Conservation (phyloP, 768 basidiomycete genomes). For the Suillus ampliporus region DNA sequence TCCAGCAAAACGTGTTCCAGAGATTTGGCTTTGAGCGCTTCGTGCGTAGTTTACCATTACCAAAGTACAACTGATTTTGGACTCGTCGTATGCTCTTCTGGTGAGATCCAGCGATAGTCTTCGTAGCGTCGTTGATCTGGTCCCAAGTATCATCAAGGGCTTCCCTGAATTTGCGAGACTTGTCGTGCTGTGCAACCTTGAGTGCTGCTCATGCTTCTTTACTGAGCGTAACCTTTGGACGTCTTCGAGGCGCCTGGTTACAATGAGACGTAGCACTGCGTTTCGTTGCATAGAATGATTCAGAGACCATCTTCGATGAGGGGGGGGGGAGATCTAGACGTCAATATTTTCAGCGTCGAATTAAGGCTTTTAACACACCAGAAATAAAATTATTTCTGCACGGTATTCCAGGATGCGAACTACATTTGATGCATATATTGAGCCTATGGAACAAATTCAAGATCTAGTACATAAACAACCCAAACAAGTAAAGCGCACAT, state of each 20-base stretch:
- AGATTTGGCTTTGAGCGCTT: conserved; percentile 3
- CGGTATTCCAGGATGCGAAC: too few relatives aligned
- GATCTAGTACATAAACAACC: neutral
- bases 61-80: conserved; percentile 10
- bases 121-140: conserved; percentile 12
- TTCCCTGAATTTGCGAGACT: neutral
- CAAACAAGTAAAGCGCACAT: neutral
- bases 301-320: neutral
- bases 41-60: neutral
- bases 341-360: too few relatives aligned
- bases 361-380: too few relatives aligned
- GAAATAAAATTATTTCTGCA: too few relatives aligned
- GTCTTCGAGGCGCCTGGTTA: neutral
- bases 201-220: conserved; percentile 9
- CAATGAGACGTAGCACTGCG: neutral
- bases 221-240: conserved; percentile 5
- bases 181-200: neutral
- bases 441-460: too few relatives aligned
- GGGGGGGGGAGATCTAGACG: too few relatives aligned
- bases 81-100: conserved; percentile 13
- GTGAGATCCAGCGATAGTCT: conserved; percentile 9
- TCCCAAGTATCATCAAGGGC: conserved; percentile 13
- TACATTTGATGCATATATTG: too few relatives aligned
- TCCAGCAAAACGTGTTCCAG: conserved; percentile 18
- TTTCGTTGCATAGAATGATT: neutral